Evolutionary conservation across 495 filamentous ascomycete genomes (phyloP).

Genomic region (Xylaria venustula): DNA sequence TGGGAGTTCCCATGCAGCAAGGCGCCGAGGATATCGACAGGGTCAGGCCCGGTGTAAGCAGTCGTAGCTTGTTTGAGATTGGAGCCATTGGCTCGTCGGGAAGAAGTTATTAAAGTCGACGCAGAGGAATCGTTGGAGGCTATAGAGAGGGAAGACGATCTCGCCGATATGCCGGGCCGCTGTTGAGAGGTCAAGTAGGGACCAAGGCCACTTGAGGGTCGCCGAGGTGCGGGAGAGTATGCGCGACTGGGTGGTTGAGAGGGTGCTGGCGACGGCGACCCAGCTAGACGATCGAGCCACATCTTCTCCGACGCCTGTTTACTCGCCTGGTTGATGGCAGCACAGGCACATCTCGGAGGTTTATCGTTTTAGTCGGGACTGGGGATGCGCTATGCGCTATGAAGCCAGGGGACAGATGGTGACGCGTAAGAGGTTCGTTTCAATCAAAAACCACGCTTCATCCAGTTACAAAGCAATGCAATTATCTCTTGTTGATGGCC

Average conservation of each 20-base stretch:
- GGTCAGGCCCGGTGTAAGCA: slow-evolving; percentile 60
- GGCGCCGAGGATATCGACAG: slow-evolving; percentile 66
- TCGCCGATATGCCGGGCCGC: slow-evolving; percentile 59
- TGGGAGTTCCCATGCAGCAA: slow-evolving; percentile 59
- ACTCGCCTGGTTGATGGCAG: not conserved
- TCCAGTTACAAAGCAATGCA: no score
- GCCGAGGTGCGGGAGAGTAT: slow-evolving; percentile 67
- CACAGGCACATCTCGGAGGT: slow-evolving; percentile 9
- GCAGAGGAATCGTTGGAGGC: slow-evolving; percentile 66
- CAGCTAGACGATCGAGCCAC: slow-evolving; percentile 87
- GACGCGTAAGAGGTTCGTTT: not conserved
- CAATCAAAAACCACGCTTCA: no score
- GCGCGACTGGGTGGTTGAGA: slow-evolving; percentile 58
- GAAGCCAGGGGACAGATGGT: no score
- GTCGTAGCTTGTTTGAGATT: slow-evolving; percentile 58
- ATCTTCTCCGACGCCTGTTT: slow-evolving; percentile 46
- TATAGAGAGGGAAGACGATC: slow-evolving; percentile 64
- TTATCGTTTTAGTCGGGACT: no score
- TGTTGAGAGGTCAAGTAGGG: slow-evolving; percentile 50
- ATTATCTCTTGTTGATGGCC: no score
- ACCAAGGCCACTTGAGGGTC: slow-evolving; percentile 57
- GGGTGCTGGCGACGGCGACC: slow-evolving; percentile 59
- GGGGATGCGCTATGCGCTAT: no score
- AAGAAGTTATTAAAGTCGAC: slow-evolving; percentile 63
- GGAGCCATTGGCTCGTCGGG: slow-evolving; percentile 64